Evolutionary conservation across 2,329 filamentous ascomycete genomes (phyloP).

Genomic region (Onygenales sp.): DNA sequence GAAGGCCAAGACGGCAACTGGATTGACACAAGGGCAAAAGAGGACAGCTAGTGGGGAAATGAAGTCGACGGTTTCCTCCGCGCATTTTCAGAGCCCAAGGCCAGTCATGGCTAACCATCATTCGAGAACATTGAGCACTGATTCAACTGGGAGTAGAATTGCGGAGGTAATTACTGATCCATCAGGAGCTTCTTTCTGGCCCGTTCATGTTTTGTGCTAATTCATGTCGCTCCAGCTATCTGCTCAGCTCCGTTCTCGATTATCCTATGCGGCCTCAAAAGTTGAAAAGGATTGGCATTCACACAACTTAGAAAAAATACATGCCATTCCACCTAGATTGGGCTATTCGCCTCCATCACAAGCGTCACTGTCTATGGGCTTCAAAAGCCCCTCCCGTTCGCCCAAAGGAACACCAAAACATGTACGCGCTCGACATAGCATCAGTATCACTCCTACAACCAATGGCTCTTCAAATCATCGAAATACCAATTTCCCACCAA

Average conservation of each 20-base stretch:
- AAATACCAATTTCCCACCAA: background rate
- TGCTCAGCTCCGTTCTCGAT: slow-evolving; percentile 67
- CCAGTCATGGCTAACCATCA: slow-evolving; percentile 39
- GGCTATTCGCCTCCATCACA: background rate
- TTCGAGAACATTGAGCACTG: slow-evolving; percentile 61
- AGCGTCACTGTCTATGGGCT: background rate
- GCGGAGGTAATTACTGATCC: slow-evolving; percentile 56
- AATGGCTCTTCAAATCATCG: slow-evolving; percentile 4
- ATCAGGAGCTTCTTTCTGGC: background rate
- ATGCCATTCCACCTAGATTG: slow-evolving; percentile 24
- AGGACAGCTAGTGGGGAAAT: slow-evolving; percentile 67
- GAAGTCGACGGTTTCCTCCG: slow-evolving; percentile 40
- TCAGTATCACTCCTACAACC: background rate
- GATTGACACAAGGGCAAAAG: slow-evolving; percentile 46
- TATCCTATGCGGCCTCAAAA: slow-evolving; percentile 91
- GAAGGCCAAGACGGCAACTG: slow-evolving; percentile 2
- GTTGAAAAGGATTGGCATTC: slow-evolving; percentile 84
- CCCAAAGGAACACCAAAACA: background rate
- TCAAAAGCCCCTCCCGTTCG: background rate
- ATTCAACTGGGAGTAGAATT: slow-evolving; percentile 60
- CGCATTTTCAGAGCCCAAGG: slow-evolving; percentile 19
- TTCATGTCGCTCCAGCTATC: slow-evolving; percentile 48
- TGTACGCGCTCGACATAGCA: slow-evolving; percentile 1
- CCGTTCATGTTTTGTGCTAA: slow-evolving; percentile 10
- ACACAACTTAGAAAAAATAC: slow-evolving; percentile 60